A percentile compares a stretch with the other conserved stretches of the same genome.
phyloP scores from a whole-genome alignment of 73 alveolate species.

The Paramecium bursaria region DNA sequence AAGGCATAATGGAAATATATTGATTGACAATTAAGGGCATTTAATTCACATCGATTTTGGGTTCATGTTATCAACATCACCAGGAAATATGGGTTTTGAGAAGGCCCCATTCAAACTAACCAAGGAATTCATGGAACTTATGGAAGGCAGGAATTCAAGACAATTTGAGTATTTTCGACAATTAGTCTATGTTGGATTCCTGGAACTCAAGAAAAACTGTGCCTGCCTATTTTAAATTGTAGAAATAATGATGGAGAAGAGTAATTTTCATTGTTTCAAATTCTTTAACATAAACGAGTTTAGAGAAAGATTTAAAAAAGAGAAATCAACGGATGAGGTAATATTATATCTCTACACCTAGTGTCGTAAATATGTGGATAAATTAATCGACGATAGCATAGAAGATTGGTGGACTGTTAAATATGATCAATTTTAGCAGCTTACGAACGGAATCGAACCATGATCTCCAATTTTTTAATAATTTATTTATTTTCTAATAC shows the following conservation, averaged over 20 bases:
- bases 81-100: constrained; percentile 97
- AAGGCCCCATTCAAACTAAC: constrained; percentile 98
- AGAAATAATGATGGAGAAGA: constrained; percentile 56
- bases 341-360: background rate
- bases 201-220: constrained; percentile 44
- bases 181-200: constrained; percentile 33
- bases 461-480: background rate
- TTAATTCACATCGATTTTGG: constrained; percentile 98
- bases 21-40: constrained; percentile 94
- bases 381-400: constrained; percentile 51
- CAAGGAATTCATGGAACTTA: constrained; percentile 43
- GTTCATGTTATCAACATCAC: constrained; percentile 90
- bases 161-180: constrained; percentile 36
- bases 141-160: constrained; percentile 61
- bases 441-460: constrained; percentile 60
- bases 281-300: constrained; percentile 35
- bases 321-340: constrained; percentile 27
- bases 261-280: constrained; percentile 55
- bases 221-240: constrained; percentile 29
- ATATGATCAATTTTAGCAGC: constrained; percentile 53
- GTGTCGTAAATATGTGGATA: constrained; percentile 22
- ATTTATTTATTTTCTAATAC: background rate
- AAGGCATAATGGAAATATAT: constrained; percentile 97
- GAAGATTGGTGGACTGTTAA: constrained; percentile 55
- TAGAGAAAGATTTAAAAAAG: constrained; percentile 49